A percentile compares a stretch with the other conserved stretches of the same genome.
Evolutionary conservation across 2,329 filamentous ascomycete genomes (phyloP).

Genomic region (Scopulariopsis brevicaulis): DNA sequence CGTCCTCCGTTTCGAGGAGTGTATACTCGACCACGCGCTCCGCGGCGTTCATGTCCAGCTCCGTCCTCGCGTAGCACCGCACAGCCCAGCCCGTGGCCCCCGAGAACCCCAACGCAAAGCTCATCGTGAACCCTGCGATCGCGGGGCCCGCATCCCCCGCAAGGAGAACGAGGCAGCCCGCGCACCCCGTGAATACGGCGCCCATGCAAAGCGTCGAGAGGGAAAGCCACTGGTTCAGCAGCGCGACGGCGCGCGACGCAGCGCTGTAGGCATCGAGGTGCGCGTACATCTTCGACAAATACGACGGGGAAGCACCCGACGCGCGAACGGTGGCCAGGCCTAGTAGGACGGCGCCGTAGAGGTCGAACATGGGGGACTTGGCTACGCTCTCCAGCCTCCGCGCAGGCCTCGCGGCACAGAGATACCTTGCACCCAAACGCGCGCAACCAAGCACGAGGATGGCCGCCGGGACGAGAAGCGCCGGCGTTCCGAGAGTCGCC

Average conservation of each 20-base stretch:
- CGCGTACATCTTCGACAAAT: constrained; percentile 57
- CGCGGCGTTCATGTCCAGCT: constrained; percentile 69
- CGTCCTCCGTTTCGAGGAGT: constrained; percentile 54
- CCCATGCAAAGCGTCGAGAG: constrained; percentile 62
- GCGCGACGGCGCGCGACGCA: constrained; percentile 56
- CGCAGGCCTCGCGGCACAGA: constrained; percentile 60
- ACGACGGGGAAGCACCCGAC: constrained; percentile 57
- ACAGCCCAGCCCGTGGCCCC: constrained; percentile 53
- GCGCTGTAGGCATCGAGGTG: constrained; percentile 58
- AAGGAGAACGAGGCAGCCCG: constrained; percentile 42
- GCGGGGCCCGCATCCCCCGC: constrained; percentile 54
- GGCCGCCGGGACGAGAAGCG: constrained; percentile 51
- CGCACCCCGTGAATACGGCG: constrained; percentile 44
- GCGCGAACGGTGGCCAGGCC: constrained; percentile 68
- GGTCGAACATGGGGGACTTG: constrained; percentile 72
- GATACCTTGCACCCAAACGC: constrained; percentile 49
- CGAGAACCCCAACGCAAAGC: constrained; percentile 62
- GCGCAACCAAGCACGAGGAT: constrained; percentile 45
- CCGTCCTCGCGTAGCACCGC: constrained; percentile 56
- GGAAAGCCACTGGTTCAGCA: constrained; percentile 68
- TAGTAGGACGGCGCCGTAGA: constrained; percentile 61
- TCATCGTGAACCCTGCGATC: constrained; percentile 64
- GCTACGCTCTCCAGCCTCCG: constrained; percentile 68
- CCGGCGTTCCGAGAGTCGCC: constrained; percentile 54
- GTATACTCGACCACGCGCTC: constrained; percentile 70